Conservation (phyloP, 331 rosid genomes). For the Spiraea crenata region DNA sequence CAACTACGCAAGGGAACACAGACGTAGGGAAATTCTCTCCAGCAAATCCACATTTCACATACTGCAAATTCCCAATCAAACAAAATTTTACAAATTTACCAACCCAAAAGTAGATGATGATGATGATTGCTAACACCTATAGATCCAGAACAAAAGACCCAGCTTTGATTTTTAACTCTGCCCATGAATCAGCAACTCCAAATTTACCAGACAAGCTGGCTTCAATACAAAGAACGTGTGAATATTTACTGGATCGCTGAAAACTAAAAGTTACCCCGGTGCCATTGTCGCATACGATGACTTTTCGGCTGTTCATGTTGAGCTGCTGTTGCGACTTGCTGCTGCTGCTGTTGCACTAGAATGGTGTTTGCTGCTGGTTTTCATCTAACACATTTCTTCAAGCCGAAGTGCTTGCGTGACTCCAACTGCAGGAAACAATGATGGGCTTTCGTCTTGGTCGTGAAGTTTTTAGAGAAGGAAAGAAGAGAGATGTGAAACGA, state of each 20-base stretch:
- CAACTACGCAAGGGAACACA: conserved; percentile 96
- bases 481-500: not conserved
- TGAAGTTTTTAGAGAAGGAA: not conserved
- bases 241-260: conserved; percentile 17
- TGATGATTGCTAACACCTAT: not conserved
- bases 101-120: not conserved
- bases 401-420: conserved; percentile 30
- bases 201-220: not conserved
- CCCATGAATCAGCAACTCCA: not conserved
- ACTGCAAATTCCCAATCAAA: conserved; percentile 45
- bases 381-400: conserved; percentile 18
- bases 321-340: not conserved
- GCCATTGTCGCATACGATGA: conserved; percentile 98
- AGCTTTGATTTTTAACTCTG: not conserved
- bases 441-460: not conserved
- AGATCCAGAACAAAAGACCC: not conserved
- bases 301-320: conserved; percentile 71
- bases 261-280: conserved; percentile 59
- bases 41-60: conserved; percentile 94
- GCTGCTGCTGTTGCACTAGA: conserved; percentile 6
- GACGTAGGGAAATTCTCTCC: conserved; percentile 98
- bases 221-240: not conserved
- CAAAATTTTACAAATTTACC: not conserved
- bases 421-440: conserved; percentile 11
- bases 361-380: conserved; percentile 21